Evolutionary conservation across 2,329 filamentous ascomycete genomes (phyloP).

Genomic region (Coniochaeta prunicola): DNA sequence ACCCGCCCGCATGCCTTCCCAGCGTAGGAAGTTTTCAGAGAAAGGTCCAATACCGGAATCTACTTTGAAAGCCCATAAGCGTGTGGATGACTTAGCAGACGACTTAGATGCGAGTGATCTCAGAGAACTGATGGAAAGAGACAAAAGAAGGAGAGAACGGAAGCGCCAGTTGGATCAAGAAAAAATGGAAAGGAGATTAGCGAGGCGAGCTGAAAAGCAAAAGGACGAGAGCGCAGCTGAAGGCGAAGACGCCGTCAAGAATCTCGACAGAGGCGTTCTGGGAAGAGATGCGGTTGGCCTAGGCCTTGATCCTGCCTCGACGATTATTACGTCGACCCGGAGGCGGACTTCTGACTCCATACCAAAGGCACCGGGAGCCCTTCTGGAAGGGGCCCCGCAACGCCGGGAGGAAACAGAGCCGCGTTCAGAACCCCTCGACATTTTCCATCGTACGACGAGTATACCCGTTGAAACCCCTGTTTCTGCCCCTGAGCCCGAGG

Average conservation of each 20-base stretch:
- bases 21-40: conserved; percentile 44
- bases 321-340: conserved; percentile 48
- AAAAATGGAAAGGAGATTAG: conserved; percentile 56
- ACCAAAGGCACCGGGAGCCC: neutral
- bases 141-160: conserved; percentile 70
- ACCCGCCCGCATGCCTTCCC: conserved; percentile 40
- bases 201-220: conserved; percentile 60
- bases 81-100: conserved; percentile 69
- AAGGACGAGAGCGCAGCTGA: conserved; percentile 32
- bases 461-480: conserved; percentile 26
- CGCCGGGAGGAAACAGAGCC: conserved; percentile 10
- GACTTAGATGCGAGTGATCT: conserved; percentile 78
- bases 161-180: conserved; percentile 64
- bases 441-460: conserved; percentile 43
- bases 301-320: conserved; percentile 48
- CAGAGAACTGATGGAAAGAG: conserved; percentile 83
- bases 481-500: conserved; percentile 10
- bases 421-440: conserved; percentile 25
- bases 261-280: conserved; percentile 53
- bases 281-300: conserved; percentile 50
- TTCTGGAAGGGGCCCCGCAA: neutral
- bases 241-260: conserved; percentile 42
- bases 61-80: conserved; percentile 51
- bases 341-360: conserved; percentile 28
- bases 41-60: conserved; percentile 53